phyloP scores from a whole-genome alignment of 179 eudicot species.

The Carnegiea gigantea region DNA sequence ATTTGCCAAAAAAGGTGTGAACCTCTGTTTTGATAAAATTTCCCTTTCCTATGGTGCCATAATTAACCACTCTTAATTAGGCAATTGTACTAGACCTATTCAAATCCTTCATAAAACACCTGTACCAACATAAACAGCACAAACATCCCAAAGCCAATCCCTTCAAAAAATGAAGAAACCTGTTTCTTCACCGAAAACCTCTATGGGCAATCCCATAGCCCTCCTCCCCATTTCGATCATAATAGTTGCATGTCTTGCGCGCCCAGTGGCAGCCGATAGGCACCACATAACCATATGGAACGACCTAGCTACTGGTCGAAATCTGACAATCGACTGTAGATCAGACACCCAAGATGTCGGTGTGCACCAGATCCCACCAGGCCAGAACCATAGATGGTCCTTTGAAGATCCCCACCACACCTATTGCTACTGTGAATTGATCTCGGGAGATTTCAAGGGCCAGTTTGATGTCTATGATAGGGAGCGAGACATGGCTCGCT shows the following conservation, averaged over 20 bases:
- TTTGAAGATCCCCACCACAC: conserved; percentile 10
- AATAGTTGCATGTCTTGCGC: background rate
- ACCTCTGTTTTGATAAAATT: background rate
- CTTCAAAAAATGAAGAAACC: background rate
- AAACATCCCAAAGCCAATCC: background rate
- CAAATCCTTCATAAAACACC: background rate
- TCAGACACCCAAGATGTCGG: background rate
- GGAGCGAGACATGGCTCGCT: background rate
- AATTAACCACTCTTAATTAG: conserved; percentile 1
- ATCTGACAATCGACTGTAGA: background rate
- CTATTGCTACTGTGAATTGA: background rate
- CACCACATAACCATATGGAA: conserved; percentile 10
- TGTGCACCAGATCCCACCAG: background rate
- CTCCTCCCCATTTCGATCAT: background rate
- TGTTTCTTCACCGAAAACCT: background rate
- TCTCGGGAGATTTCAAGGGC: background rate
- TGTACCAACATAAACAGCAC: background rate
- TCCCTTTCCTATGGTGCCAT: background rate
- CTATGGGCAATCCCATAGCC: background rate
- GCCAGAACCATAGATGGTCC: background rate
- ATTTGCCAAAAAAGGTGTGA: background rate
- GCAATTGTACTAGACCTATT: background rate
- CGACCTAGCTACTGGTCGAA: background rate
- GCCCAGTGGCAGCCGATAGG: background rate
- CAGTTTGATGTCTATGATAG: background rate